phyloP scores from a whole-genome alignment of 2,329 filamentous ascomycete genomes.

The Stachybotrys chartarum region DNA sequence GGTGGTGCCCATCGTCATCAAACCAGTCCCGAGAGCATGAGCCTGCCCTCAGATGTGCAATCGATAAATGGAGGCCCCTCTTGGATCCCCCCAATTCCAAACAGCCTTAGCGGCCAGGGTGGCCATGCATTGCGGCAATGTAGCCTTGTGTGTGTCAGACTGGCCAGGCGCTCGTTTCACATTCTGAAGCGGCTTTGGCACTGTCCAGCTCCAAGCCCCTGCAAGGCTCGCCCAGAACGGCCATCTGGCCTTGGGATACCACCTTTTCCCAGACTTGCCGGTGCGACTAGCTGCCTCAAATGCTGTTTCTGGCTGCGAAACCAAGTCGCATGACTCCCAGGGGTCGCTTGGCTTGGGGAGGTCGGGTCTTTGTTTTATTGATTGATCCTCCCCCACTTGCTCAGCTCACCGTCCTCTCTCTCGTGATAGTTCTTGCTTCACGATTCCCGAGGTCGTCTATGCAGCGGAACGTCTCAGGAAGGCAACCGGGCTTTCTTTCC shows the following conservation, averaged over 20 bases:
- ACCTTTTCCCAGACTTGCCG: neutral
- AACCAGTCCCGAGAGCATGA: neutral
- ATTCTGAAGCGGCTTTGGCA: neutral
- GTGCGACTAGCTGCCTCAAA: neutral
- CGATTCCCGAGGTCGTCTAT: neutral
- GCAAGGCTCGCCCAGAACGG: neutral
- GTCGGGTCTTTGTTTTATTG: neutral
- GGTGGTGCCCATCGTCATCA: neutral
- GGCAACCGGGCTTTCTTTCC: neutral
- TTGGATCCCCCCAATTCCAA: neutral
- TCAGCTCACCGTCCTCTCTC: neutral
- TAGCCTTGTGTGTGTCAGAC: neutral
- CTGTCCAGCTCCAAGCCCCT: neutral
- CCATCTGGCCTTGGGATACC: neutral
- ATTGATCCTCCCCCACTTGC: neutral
- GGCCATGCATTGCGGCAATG: neutral
- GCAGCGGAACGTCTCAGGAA: neutral
- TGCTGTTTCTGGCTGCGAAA: neutral
- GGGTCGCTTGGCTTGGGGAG: neutral
- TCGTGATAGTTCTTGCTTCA: neutral
- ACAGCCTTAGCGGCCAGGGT: neutral
- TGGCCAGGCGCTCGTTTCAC: neutral
- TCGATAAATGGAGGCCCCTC: neutral
- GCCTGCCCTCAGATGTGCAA: neutral
- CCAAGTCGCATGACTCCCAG: neutral